Conservation (phyloP, 129 eudicot species). For the Scalesia atractyloides region DNA sequence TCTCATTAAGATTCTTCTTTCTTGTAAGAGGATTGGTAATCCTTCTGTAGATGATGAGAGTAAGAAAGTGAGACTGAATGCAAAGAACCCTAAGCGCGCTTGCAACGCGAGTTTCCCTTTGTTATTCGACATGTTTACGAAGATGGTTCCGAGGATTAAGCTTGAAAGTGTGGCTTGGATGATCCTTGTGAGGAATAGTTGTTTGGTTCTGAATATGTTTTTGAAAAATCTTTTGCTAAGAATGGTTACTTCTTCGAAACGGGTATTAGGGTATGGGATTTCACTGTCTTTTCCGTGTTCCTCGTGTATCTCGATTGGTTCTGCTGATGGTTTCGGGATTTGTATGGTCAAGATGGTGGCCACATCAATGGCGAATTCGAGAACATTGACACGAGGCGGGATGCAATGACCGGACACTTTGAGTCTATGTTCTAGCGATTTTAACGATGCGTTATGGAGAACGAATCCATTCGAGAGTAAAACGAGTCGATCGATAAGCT, state of each 20-base stretch:
- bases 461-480: slow-evolving; percentile 73
- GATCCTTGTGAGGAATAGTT: slow-evolving; percentile 72
- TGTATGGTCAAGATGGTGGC: slow-evolving; percentile 42
- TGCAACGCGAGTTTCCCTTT: slow-evolving; percentile 54
- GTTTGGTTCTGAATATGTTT: slow-evolving; percentile 81
- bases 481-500: slow-evolving; percentile 70
- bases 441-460: slow-evolving; percentile 73
- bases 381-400: slow-evolving; percentile 78
- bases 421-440: slow-evolving; percentile 66
- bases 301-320: slow-evolving; percentile 12
- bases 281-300: neutral
- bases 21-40: slow-evolving; percentile 86
- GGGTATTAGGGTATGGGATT: slow-evolving; percentile 52
- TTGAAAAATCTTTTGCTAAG: slow-evolving; percentile 66
- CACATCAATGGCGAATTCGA: slow-evolving; percentile 86
- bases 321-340: slow-evolving; percentile 28
- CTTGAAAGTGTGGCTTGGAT: slow-evolving; percentile 71
- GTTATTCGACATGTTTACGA: slow-evolving; percentile 48
- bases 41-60: slow-evolving; percentile 92
- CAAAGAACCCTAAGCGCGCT: slow-evolving; percentile 84
- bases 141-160: slow-evolving; percentile 75
- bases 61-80: slow-evolving; percentile 83
- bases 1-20: slow-evolving; percentile 70
- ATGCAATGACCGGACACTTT: slow-evolving; percentile 53
- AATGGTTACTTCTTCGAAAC: slow-evolving; percentile 52